phyloP scores from a whole-genome alignment of 2,329 filamentous ascomycete species.

The Clonostachys rosea region DNA sequence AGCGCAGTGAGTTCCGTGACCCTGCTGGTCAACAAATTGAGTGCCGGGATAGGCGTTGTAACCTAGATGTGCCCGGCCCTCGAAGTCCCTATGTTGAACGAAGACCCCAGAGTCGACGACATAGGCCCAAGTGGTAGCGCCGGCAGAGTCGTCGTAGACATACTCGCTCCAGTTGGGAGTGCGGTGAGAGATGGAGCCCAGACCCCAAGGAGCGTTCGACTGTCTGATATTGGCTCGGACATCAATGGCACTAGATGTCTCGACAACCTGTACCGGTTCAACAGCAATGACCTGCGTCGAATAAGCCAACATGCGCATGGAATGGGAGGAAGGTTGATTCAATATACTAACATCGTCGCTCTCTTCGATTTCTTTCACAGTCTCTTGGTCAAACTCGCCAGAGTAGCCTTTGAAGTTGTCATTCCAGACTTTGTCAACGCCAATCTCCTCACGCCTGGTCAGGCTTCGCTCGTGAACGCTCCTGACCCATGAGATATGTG shows the following conservation, averaged over 20 bases:
- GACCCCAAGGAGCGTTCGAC: constrained; percentile 26
- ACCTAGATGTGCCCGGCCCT: constrained; percentile 31
- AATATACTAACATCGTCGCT: constrained; percentile 32
- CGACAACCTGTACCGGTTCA: constrained; percentile 16
- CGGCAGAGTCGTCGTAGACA: constrained; percentile 33
- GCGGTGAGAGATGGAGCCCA: constrained; percentile 36
- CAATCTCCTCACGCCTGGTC: constrained; percentile 34
- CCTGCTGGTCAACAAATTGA: constrained; percentile 26
- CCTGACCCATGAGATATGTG: constrained; percentile 43
- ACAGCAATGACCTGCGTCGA: constrained; percentile 18
- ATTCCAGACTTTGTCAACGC: constrained; percentile 20
- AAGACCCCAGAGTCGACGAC: constrained; percentile 51
- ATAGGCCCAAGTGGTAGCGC: constrained; percentile 39
- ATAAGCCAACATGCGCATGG: not conserved
- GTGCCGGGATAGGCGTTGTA: constrained; percentile 21
- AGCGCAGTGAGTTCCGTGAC: constrained; percentile 42
- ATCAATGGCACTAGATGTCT: not conserved
- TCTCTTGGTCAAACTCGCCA: constrained; percentile 32
- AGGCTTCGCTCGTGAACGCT: constrained; percentile 50
- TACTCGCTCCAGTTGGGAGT: constrained; percentile 25
- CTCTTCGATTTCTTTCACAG: constrained; percentile 31
- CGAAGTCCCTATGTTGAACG: constrained; percentile 36
- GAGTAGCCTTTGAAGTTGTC: constrained; percentile 33
- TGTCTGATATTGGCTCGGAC: constrained; percentile 17
- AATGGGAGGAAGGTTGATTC: not conserved